These are phyloP conservation scores for Populus deltoides DNA, from an alignment of 345 rosid genomes.

Conservation along the genomic window DNA sequence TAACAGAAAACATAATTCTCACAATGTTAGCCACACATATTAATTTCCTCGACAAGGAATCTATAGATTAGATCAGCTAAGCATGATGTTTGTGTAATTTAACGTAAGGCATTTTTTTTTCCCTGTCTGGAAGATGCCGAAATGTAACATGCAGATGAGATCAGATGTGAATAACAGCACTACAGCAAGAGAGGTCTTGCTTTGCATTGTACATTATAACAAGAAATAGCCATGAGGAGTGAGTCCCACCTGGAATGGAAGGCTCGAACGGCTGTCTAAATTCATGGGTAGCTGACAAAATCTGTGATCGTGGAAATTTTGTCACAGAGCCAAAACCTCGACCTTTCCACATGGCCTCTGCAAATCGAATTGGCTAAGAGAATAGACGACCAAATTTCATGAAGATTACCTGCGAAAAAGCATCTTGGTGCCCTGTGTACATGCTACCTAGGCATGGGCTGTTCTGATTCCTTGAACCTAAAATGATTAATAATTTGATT, in stretches of 20 bases:
- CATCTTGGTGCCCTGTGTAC: background rate
- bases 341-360: background rate
- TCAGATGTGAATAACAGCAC: background rate
- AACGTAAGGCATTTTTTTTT: no score
- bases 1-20: no score
- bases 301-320: background rate
- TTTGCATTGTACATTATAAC: background rate
- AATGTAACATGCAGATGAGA: background rate
- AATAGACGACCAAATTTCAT: background rate
- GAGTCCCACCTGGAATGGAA: constrained; percentile 5
- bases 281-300: background rate
- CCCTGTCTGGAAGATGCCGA: no score
- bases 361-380: background rate
- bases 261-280: background rate
- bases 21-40: no score
- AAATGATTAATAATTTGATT: no score
- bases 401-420: constrained; percentile 1
- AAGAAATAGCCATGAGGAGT: background rate
- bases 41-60: no score
- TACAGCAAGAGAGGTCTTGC: background rate
- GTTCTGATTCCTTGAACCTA: background rate
- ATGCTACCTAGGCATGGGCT: constrained; percentile 10
- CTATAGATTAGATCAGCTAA: no score
- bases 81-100: no score
- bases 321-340: background rate